Percentiles rank a stretch among this genome's conserved stretches.
Evolutionary conservation across 257 asterid genomes (phyloP).

Genomic region (Solanum sitiens): DNA sequence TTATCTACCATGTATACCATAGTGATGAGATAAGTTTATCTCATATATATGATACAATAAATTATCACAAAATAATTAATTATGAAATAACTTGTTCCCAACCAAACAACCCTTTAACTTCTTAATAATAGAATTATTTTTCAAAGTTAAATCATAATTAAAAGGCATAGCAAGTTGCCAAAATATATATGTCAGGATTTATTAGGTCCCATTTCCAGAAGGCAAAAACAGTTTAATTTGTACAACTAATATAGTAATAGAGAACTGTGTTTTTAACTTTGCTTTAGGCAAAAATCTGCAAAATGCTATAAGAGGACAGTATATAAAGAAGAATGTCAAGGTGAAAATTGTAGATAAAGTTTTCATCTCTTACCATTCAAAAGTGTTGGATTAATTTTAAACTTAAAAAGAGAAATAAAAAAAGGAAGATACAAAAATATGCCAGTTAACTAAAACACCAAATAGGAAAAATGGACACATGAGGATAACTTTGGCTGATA

Average conservation of each 20-base stretch:
- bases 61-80: too few species aligned
- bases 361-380: neutral
- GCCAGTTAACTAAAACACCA: neutral
- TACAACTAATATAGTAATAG: neutral
- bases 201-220: neutral
- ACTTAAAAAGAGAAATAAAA: neutral
- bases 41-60: too few species aligned
- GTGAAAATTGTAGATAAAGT: neutral
- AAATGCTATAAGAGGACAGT: neutral
- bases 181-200: neutral
- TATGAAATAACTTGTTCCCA: too few species aligned
- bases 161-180: neutral
- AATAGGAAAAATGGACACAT: neutral
- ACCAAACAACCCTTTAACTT: neutral
- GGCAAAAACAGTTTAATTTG: neutral
- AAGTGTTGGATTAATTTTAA: neutral
- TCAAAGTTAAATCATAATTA: neutral
- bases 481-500: constrained; percentile 1
- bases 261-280: neutral
- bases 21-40: too few species aligned
- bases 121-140: neutral
- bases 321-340: neutral
- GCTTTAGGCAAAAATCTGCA: neutral
- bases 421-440: neutral
- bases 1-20: too few species aligned